These are phyloP conservation scores for Fusarium torreyae DNA, from an alignment of 2,329 filamentous ascomycete species.

Conservation along the genomic window DNA sequence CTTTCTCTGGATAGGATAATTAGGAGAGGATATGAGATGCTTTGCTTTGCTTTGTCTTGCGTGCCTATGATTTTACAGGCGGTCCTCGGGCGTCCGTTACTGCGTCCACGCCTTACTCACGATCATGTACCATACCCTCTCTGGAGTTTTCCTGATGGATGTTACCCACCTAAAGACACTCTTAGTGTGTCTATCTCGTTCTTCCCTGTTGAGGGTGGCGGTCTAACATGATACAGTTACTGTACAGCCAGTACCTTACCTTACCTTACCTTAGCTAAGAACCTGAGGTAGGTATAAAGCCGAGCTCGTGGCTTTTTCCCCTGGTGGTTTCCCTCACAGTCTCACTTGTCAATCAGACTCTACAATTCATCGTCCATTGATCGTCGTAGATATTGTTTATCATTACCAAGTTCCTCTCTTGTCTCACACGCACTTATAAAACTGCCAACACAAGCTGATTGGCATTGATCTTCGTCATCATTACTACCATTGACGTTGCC, in stretches of 20 bases:
- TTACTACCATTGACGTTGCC: constrained; percentile 31
- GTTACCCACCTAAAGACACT: constrained; percentile 33
- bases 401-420: no score
- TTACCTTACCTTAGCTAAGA: constrained; percentile 22
- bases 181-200: constrained; percentile 23
- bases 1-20: constrained; percentile 12
- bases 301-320: constrained; percentile 29
- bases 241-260: constrained; percentile 3
- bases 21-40: background rate
- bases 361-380: constrained; percentile 13
- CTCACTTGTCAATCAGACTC: constrained; percentile 13
- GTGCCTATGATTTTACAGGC: constrained; percentile 1
- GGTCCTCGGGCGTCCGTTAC: constrained; percentile 22
- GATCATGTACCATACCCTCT: background rate
- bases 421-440: background rate
- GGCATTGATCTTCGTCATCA: constrained; percentile 35
- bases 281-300: constrained; percentile 16
- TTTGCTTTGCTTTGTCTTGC: constrained; percentile 1
- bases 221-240: constrained; percentile 38
- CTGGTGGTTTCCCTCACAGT: constrained; percentile 17
- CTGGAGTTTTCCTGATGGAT: constrained; percentile 26
- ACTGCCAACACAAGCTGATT: constrained; percentile 14
- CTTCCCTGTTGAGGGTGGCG: constrained; percentile 39
- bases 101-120: constrained; percentile 35
- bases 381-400: background rate